These are phyloP conservation scores for Crithidia sp. DNA, from an alignment of 208 protist species.

Conservation along the genomic window DNA sequence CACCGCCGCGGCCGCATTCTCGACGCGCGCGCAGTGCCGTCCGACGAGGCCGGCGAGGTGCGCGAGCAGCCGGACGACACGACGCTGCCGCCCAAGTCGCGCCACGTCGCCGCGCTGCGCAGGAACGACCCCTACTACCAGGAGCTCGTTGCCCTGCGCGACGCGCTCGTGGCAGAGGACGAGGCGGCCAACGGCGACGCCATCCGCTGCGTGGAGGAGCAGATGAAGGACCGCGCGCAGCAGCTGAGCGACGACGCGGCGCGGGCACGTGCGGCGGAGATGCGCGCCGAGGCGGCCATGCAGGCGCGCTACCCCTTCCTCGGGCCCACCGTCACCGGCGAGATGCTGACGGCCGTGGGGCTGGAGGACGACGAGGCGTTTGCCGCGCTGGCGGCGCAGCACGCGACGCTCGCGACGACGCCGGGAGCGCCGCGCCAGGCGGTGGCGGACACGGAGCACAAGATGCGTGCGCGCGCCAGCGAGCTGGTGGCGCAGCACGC, in stretches of 20 bases:
- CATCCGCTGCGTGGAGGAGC: constrained; percentile 7
- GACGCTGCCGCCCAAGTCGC: constrained; percentile 24
- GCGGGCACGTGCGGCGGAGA: too few species aligned
- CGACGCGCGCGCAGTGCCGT: too few species aligned
- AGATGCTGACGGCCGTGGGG: constrained; percentile 24
- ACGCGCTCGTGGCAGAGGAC: neutral
- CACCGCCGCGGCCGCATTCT: neutral
- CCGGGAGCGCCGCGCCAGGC: neutral
- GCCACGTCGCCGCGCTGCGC: neutral
- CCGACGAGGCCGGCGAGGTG: neutral
- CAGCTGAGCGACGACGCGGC: constrained; percentile 23
- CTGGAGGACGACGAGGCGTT: too few species aligned
- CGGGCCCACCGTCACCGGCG: too few species aligned
- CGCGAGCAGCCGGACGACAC: constrained; percentile 21
- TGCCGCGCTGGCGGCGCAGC: neutral
- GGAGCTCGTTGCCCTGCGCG: too few species aligned
- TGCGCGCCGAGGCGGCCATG: too few species aligned
- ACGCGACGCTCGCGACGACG: constrained; percentile 45
- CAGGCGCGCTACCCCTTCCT: too few species aligned
- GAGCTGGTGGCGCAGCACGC: too few species aligned
- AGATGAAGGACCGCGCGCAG: constrained; percentile 41
- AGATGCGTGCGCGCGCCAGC: too few species aligned
- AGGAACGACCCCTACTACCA: too few species aligned
- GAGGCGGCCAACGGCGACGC: neutral
- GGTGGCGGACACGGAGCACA: too few species aligned